Conservation (phyloP, 1,284 basidiomycete species). For the Puccinia sorghi region DNA sequence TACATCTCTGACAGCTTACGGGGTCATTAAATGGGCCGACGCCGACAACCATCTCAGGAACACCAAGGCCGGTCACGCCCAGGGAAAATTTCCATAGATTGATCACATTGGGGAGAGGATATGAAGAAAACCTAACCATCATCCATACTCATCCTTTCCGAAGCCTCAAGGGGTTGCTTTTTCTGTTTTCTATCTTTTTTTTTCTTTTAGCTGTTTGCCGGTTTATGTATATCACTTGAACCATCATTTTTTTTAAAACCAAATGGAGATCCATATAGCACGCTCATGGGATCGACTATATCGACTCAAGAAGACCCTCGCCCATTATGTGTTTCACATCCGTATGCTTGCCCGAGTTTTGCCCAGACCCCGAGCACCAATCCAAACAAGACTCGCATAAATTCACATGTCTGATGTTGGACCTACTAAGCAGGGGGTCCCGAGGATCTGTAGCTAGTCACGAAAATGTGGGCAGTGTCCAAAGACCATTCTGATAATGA, state of each 20-base stretch:
- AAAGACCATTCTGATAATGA: too few relatives aligned
- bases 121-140: neutral
- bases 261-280: neutral
- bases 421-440: too few relatives aligned
- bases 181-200: neutral
- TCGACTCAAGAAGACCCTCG: neutral
- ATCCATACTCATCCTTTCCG: neutral
- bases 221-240: constrained; percentile 29
- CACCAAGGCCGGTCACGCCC: constrained; percentile 73
- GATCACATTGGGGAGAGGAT: neutral
- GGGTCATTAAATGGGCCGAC: constrained; percentile 79
- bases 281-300: neutral
- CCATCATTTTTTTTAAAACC: neutral
- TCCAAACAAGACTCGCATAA: too few relatives aligned
- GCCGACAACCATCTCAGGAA: constrained; percentile 70
- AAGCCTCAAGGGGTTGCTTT: neutral
- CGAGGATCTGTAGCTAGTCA: too few relatives aligned
- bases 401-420: too few relatives aligned
- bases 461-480: too few relatives aligned
- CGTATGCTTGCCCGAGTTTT: neutral
- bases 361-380: too few relatives aligned
- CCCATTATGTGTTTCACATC: neutral
- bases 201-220: neutral
- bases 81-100: constrained; percentile 2
- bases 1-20: constrained; percentile 66